These are phyloP conservation scores for Borovskyia barvae DNA, from an alignment of 208 protist species.

Conservation along the genomic window DNA sequence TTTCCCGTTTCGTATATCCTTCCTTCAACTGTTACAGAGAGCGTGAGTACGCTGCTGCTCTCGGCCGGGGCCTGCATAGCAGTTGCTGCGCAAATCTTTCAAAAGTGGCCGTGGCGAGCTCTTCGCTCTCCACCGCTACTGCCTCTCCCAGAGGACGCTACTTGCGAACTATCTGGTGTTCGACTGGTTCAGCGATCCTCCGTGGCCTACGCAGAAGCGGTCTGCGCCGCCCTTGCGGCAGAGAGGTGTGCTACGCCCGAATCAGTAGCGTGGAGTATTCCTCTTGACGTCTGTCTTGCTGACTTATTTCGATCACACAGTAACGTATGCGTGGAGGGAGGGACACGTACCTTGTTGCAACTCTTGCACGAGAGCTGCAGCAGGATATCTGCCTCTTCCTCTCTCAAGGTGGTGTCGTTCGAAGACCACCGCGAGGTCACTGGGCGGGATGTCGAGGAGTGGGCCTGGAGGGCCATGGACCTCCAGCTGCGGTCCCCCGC, in stretches of 20 bases:
- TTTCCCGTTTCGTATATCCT: too few species aligned
- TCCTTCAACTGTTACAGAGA: too few species aligned
- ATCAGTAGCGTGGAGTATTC: neutral
- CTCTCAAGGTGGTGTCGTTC: neutral
- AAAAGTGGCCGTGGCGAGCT: too few species aligned
- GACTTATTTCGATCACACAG: neutral
- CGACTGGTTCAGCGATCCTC: too few species aligned
- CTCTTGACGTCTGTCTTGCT: neutral
- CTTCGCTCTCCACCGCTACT: too few species aligned
- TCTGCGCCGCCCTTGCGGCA: neutral
- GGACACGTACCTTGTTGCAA: neutral
- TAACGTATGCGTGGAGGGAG: neutral
- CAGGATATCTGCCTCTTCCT: neutral
- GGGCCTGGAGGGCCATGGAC: neutral
- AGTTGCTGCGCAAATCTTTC: too few species aligned
- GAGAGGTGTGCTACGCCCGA: neutral
- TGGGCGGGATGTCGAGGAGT: neutral
- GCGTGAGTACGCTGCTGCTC: too few species aligned
- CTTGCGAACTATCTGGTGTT: too few species aligned
- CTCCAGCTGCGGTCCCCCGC: neutral
- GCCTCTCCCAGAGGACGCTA: too few species aligned
- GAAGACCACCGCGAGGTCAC: slow-evolving; percentile 3
- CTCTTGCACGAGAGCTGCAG: neutral
- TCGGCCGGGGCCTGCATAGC: too few species aligned
- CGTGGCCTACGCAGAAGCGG: too few species aligned